Base-by-base conservation (phyloP, 495 filamentous ascomycete species). In the Terfezia claveryi region DNA sequence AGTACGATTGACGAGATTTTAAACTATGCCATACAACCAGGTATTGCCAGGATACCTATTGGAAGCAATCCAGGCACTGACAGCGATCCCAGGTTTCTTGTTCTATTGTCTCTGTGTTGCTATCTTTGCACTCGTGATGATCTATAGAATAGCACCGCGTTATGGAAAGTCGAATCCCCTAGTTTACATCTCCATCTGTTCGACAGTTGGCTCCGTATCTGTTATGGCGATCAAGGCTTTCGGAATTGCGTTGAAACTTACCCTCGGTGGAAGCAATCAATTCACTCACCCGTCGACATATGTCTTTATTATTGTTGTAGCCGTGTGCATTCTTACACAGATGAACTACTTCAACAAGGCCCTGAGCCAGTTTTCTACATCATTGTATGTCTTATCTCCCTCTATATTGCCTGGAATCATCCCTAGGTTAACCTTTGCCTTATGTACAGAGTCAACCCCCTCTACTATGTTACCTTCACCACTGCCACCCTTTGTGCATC, bases 271-370 rank as follows among this genome's bases (percentile, higher is more conserved):
- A 36, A 79, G 91, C 63, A 98, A 98, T 70, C 91, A 98, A 67
- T 93, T 98, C 64, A 78, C 76, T 4, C 83, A 92, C 61, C 81
- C 91, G 0, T 92, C 85, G 50, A 98, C 91, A 51, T 98, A 96
- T 64, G 88, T 95, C 50, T 98, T 98, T 65, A 79, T 83, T 63
- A 95, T 98, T 61, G 80, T 96, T 41, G 87, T 85, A 0, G 76
- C 72, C 3, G 85, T 94, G 57, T 96, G 91, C 71, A 96, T 96
- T 66, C 68, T 96, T 52, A 94, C 87, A 17, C 91, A 98, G 71
- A 94, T 98, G 92, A 96, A 96, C 69, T 98, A 96, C 68, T 93
- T 98, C 68, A 98, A 98, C 73, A 98, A 98, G 69, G 91, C 91
- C 36, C 73, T 98, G 59, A 93, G 85, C 69, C 86, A 93, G 64